These are phyloP conservation scores for Raffaelea arxii DNA, from an alignment of 2,329 filamentous ascomycete genomes.

Conservation along the genomic window DNA sequence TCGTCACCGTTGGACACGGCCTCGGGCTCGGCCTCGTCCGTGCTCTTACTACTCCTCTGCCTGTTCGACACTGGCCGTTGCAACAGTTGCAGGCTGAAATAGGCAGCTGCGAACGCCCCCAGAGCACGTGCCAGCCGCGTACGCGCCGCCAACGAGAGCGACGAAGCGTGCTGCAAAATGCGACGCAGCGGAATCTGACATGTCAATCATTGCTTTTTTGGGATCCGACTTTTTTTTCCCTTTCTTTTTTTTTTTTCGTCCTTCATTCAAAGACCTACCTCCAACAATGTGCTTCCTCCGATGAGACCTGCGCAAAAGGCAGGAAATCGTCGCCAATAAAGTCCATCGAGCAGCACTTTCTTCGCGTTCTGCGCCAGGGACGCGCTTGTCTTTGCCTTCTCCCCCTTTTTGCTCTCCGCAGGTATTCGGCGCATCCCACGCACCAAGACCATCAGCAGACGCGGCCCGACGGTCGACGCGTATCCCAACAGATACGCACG, in stretches of 20 bases:
- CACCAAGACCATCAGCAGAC: constrained; percentile 44
- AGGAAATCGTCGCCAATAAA: constrained; percentile 48
- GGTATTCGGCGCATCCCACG: too few species aligned
- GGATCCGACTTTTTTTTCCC: too few species aligned
- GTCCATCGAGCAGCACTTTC: constrained; percentile 40
- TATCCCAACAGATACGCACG: constrained; percentile 54
- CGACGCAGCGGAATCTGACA: too few species aligned
- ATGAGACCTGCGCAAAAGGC: constrained; percentile 52
- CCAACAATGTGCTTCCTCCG: constrained; percentile 51
- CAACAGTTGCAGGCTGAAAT: constrained; percentile 45
- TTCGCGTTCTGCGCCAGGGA: constrained; percentile 2
- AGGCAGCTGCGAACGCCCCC: constrained; percentile 48
- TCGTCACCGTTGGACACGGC: not conserved
- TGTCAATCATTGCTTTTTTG: too few species aligned
- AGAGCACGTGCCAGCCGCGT: constrained; percentile 46
- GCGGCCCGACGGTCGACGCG: constrained; percentile 46
- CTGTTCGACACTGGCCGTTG: constrained; percentile 25
- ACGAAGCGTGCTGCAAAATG: too few species aligned
- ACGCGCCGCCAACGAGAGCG: too few species aligned
- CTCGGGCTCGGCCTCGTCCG: not conserved
- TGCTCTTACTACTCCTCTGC: not conserved
- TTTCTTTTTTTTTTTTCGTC: too few species aligned
- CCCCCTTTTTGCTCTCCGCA: constrained; percentile 17
- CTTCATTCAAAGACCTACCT: constrained; percentile 34
- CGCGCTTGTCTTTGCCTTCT: constrained; percentile 4